Conservation (phyloP, 306 rosid species). For the Lablab purpureus region DNA sequence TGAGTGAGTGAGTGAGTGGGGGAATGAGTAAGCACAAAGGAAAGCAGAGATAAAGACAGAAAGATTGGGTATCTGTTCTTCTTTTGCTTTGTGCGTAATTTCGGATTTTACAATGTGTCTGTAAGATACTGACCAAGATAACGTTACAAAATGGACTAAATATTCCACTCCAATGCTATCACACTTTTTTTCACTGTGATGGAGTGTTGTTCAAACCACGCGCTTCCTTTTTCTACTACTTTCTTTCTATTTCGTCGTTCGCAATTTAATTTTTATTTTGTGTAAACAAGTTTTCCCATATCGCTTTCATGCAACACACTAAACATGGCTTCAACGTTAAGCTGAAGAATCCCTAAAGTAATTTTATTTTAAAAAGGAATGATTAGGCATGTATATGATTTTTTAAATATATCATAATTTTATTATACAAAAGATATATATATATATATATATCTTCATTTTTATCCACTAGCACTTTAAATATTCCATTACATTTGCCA, state of each 20-base stretch:
- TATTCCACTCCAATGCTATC: constrained; percentile 12
- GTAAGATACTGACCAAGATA: constrained; percentile 4
- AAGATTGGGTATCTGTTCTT: constrained; percentile 38
- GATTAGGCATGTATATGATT: background rate
- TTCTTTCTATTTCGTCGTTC: background rate
- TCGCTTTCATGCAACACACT: background rate
- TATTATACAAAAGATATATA: no score
- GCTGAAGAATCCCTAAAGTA: constrained; percentile 22
- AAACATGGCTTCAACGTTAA: constrained; percentile 28
- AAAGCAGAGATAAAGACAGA: constrained; percentile 50
- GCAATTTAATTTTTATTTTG: background rate
- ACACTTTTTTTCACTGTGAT: constrained; percentile 1
- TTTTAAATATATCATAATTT: background rate
- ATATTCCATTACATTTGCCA: background rate
- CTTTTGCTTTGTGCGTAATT: constrained; percentile 46
- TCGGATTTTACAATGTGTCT: constrained; percentile 48
- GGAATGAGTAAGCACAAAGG: constrained; percentile 64
- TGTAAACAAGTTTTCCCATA: background rate
- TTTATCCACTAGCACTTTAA: background rate
- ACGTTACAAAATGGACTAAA: background rate
- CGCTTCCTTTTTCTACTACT: background rate
- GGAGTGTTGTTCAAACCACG: background rate
- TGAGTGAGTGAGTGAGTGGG: constrained; percentile 46
- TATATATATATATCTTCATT: background rate
- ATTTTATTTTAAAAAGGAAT: background rate